Conservation (phyloP, 2,329 filamentous ascomycete genomes). For the Nemania diffusa region DNA sequence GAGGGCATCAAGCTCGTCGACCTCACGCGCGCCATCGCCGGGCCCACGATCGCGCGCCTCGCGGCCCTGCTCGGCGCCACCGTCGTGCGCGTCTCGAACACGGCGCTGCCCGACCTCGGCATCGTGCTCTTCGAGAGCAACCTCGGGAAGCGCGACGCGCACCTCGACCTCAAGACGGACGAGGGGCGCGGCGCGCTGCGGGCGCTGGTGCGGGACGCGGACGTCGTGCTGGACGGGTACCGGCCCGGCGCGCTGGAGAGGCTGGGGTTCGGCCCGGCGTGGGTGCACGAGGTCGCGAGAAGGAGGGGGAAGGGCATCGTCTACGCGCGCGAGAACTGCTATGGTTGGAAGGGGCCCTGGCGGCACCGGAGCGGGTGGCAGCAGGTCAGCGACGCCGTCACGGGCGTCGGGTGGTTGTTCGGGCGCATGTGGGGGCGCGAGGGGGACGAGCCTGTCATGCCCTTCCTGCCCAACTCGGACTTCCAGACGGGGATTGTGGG, state of each 20-base stretch:
- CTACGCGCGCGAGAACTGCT: conserved; percentile 52
- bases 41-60: conserved; percentile 49
- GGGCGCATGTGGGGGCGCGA: conserved; percentile 46
- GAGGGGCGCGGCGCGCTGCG: conserved; percentile 40
- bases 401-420: conserved; percentile 46
- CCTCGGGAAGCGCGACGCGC: conserved; percentile 49
- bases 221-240: conserved; percentile 52
- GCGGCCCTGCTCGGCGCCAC: conserved; percentile 50
- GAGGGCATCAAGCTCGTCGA: conserved; percentile 52
- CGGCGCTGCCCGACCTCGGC: conserved; percentile 48
- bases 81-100: conserved; percentile 50
- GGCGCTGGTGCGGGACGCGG: conserved; percentile 46
- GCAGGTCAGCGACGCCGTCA: conserved; percentile 47
- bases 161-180: conserved; percentile 48
- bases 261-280: conserved; percentile 47
- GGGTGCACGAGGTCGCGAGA: conserved; percentile 42
- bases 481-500: conserved; percentile 48
- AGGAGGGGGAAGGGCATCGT: conserved; percentile 47
- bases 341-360: conserved; percentile 51
- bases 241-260: conserved; percentile 48
- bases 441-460: conserved; percentile 48
- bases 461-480: conserved; percentile 48
- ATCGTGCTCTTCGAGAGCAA: conserved; percentile 50
- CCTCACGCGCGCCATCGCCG: conserved; percentile 51
- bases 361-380: conserved; percentile 50